phyloP scores from a whole-genome alignment of 108 stramenopile genomes.

The Mediolabrus comicus region DNA sequence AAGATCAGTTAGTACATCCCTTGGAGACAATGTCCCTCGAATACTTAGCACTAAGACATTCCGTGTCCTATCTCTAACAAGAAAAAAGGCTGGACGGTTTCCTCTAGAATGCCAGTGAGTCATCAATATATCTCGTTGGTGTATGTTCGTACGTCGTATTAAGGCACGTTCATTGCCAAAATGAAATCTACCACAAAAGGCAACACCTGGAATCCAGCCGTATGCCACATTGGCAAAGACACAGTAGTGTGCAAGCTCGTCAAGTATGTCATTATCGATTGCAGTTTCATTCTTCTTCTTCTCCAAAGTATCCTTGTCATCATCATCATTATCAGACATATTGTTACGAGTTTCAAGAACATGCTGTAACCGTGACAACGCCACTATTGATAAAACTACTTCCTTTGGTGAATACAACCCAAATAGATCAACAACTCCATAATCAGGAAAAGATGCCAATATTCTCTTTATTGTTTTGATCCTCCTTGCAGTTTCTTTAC shows the following conservation, averaged over 20 bases:
- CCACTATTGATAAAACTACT: slow-evolving; percentile 37
- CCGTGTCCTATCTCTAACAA: slow-evolving; percentile 52
- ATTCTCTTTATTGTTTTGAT: slow-evolving; percentile 58
- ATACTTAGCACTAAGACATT: slow-evolving; percentile 55
- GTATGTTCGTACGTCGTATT: slow-evolving; percentile 49
- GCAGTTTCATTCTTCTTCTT: not conserved
- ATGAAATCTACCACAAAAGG: slow-evolving; percentile 55
- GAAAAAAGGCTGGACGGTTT: slow-evolving; percentile 62
- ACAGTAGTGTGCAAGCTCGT: slow-evolving; percentile 61
- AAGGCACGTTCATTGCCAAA: slow-evolving; percentile 50
- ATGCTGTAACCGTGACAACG: slow-evolving; percentile 48
- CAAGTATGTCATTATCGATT: slow-evolving; percentile 45
- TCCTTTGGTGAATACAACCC: slow-evolving; percentile 50
- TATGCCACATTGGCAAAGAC: slow-evolving; percentile 66
- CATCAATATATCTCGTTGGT: slow-evolving; percentile 44
- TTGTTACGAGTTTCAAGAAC: slow-evolving; percentile 21
- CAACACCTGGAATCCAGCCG: slow-evolving; percentile 67
- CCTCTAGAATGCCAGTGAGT: slow-evolving; percentile 55
- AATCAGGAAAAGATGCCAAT: slow-evolving; percentile 49
- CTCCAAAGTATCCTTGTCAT: no score
- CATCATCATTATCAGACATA: slow-evolving; percentile 6
- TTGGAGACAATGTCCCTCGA: slow-evolving; percentile 66
- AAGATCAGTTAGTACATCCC: slow-evolving; percentile 74
- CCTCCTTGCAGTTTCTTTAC: slow-evolving; percentile 48
- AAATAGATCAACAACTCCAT: slow-evolving; percentile 60